phyloP scores from a whole-genome alignment of 2,329 filamentous ascomycete genomes.

The Pseudogymnoascus sp. region DNA sequence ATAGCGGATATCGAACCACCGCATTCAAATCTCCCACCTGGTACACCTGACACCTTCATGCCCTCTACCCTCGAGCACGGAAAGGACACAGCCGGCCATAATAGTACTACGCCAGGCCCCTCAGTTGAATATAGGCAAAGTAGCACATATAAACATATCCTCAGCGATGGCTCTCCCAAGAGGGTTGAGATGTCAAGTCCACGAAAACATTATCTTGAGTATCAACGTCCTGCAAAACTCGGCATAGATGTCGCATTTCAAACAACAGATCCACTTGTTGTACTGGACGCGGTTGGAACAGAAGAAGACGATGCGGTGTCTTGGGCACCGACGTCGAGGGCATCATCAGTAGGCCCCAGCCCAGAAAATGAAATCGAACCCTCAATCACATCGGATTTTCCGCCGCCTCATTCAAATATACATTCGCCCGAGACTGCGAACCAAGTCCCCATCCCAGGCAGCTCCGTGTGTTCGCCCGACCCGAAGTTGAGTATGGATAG shows the following conservation, averaged over 20 bases:
- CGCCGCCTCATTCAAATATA: neutral
- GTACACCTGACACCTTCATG: neutral
- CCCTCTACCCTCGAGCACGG: neutral
- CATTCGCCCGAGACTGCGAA: neutral
- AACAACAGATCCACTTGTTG: neutral
- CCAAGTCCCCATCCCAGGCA: neutral
- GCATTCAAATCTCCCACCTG: neutral
- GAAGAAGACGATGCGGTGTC: neutral
- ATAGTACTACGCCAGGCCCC: neutral
- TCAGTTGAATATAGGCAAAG: neutral
- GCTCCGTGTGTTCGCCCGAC: neutral
- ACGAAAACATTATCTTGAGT: neutral
- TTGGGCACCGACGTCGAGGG: neutral
- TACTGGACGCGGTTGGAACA: neutral
- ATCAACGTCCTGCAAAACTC: neutral
- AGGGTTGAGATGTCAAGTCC: neutral
- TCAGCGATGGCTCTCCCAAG: neutral
- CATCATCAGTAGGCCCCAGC: neutral
- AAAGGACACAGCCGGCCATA: neutral
- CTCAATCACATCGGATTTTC: neutral
- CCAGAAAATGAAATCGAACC: neutral
- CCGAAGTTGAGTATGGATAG: neutral
- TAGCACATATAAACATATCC: neutral
- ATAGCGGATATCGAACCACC: neutral
- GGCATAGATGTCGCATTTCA: neutral